Conservation (phyloP, 306 rosid genomes). For the Cucumis sativus region Cucumber_9930_V3 NC_026655.2:5729501-5730000, state of each 20-base stretch:
- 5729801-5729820: slow-evolving; percentile 18
- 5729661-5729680: background rate
- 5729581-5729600: background rate
- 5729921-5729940: background rate
- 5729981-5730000: slow-evolving; percentile 44
- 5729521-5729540: too few relatives aligned
- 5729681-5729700: background rate
- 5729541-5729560: background rate
- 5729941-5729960: background rate
- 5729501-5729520: too few relatives aligned
- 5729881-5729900: slow-evolving; percentile 91
- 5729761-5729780: background rate
- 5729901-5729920: slow-evolving; percentile 88
- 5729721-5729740: background rate
- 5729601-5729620: background rate
- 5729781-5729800: background rate
- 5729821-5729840: slow-evolving; percentile 93
- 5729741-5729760: background rate
- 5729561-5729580: background rate
- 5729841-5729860: slow-evolving; percentile 92
- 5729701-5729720: background rate
- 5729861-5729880: slow-evolving; percentile 97
- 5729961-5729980: slow-evolving; percentile 8
- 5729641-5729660: background rate
- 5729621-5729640: background rate